Evolutionary conservation across 768 basidiomycete species (phyloP).

Genomic region (Dacryopinax primogenitus): DNA sequence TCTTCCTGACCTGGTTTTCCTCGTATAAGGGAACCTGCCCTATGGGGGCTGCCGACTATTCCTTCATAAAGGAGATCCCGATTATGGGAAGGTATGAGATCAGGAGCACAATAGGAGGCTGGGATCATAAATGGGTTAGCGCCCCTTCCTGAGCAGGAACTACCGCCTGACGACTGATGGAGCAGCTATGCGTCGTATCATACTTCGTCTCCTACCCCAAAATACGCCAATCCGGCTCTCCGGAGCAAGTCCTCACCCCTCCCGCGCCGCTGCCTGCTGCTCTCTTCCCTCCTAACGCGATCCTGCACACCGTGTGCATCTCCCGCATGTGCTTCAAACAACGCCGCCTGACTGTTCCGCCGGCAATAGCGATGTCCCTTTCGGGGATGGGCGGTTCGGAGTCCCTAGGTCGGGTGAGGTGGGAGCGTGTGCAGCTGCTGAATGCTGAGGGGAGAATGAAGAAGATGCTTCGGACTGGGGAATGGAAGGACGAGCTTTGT

Average conservation of each 20-base stretch:
- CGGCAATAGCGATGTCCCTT: slow-evolving; percentile 43
- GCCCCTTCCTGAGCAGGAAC: neutral
- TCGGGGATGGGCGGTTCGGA: slow-evolving; percentile 42
- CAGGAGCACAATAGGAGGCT: neutral
- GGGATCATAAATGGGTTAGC: slow-evolving; percentile 1
- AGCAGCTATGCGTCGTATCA: neutral
- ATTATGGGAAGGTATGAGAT: neutral
- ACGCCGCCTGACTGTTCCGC: slow-evolving; percentile 61
- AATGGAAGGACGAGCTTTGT: neutral
- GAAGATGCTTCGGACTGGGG: neutral
- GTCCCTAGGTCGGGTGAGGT: neutral
- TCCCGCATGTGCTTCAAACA: slow-evolving; percentile 57
- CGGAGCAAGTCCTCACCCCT: slow-evolving; percentile 28
- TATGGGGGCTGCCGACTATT: neutral
- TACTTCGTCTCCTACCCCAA: neutral
- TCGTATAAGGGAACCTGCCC: neutral
- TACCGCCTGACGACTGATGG: neutral
- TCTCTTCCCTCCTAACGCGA: slow-evolving; percentile 21
- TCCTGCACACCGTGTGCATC: slow-evolving; percentile 49
- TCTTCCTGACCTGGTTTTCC: neutral
- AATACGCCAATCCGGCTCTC: slow-evolving; percentile 7
- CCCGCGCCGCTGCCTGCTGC: neutral
- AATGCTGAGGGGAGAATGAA: neutral
- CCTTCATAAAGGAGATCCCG: neutral
- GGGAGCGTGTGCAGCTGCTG: neutral